phyloP scores from a whole-genome alignment of 495 filamentous ascomycete species.

The Halenospora varia region DNA sequence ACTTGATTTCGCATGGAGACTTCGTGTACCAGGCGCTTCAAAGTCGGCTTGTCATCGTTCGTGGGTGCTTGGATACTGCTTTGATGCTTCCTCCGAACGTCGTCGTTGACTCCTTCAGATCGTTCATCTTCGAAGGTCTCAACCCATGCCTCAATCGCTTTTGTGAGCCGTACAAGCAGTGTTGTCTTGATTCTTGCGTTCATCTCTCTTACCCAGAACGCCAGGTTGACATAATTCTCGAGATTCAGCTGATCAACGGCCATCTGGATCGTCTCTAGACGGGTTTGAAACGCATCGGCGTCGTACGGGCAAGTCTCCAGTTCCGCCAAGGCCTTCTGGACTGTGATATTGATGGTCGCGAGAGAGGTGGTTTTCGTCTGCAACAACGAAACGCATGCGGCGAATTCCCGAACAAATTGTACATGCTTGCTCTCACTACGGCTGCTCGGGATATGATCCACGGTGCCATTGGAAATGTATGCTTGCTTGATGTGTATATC shows the following conservation, averaged over 20 bases:
- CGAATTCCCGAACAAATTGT: slow-evolving; percentile 92
- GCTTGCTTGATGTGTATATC: slow-evolving; percentile 78
- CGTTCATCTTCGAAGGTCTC: slow-evolving; percentile 67
- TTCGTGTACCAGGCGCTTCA: slow-evolving; percentile 76
- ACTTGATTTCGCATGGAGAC: slow-evolving; percentile 95
- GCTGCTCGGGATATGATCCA: slow-evolving; percentile 53
- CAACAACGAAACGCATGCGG: slow-evolving; percentile 73
- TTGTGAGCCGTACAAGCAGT: slow-evolving; percentile 70
- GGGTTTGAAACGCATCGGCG: slow-evolving; percentile 64
- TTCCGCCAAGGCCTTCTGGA: slow-evolving; percentile 77
- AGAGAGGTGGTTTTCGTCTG: slow-evolving; percentile 81
- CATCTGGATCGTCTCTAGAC: slow-evolving; percentile 79
- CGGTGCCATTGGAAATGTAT: slow-evolving; percentile 52
- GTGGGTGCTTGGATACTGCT: slow-evolving; percentile 40
- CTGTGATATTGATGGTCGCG: slow-evolving; percentile 70
- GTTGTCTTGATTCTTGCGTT: slow-evolving; percentile 78
- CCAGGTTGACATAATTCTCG: slow-evolving; percentile 89
- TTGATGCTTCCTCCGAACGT: slow-evolving; percentile 37
- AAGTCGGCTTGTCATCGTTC: slow-evolving; percentile 37
- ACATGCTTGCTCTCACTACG: slow-evolving; percentile 86
- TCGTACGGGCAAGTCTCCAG: slow-evolving; percentile 85
- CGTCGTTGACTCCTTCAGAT: slow-evolving; percentile 37
- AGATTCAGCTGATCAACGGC: slow-evolving; percentile 93
- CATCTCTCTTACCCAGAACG: slow-evolving; percentile 79
- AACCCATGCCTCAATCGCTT: slow-evolving; percentile 81